Evolutionary conservation across 352 stramenopile genomes (phyloP).

Genomic region (Blastocystis sp.): DNA sequence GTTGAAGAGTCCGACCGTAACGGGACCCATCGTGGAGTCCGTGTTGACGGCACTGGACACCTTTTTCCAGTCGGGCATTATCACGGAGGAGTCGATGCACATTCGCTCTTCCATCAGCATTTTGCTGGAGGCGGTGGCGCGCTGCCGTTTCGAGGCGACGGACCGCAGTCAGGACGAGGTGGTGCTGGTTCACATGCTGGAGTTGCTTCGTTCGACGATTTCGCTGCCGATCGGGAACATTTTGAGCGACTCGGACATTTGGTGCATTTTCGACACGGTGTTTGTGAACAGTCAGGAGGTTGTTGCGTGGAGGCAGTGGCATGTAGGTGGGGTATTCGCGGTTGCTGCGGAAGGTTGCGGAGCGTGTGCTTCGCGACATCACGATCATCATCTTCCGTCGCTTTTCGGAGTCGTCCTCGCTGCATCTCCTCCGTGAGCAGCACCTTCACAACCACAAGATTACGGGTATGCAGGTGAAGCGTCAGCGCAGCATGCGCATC

Average conservation of each 20-base stretch:
- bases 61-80: conserved; percentile 54
- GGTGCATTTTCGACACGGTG: conserved; percentile 56
- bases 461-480: conserved; percentile 28
- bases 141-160: conserved; percentile 50
- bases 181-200: conserved; percentile 55
- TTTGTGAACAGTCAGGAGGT: conserved; percentile 56
- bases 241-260: conserved; percentile 34
- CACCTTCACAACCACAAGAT: conserved; percentile 38
- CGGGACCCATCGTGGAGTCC: conserved; percentile 44
- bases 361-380: conserved; percentile 53
- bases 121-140: conserved; percentile 33
- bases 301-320: neutral
- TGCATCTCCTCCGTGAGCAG: conserved; percentile 8
- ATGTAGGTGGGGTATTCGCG: conserved; percentile 52
- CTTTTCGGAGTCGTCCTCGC: conserved; percentile 13
- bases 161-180: conserved; percentile 54
- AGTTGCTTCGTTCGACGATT: conserved; percentile 47
- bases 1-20: conserved; percentile 43
- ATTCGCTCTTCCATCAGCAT: conserved; percentile 17
- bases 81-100: conserved; percentile 9
- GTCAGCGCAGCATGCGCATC: neutral
- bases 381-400: conserved; percentile 56
- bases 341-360: conserved; percentile 36
- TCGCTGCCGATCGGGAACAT: conserved; percentile 50
- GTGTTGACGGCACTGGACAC: conserved; percentile 46